Conservation (phyloP, 352 stramenopile genomes). For the Discostella stelligera region DNA sequence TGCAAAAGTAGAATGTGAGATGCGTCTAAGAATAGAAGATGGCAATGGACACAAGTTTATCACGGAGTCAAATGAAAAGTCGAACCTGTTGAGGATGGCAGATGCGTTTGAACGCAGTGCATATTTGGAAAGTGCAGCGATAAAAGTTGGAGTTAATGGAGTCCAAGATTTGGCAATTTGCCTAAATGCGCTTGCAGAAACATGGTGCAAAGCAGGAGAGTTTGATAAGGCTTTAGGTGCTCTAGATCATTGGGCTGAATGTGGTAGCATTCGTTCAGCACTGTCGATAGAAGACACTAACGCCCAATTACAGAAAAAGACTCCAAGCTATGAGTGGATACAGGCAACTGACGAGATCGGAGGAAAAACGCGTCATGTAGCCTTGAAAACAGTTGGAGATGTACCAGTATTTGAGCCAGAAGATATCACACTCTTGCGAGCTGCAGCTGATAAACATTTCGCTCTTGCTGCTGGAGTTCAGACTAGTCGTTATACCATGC, state of each 20-base stretch:
- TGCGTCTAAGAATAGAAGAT: slow-evolving; percentile 11
- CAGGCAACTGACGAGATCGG: slow-evolving; percentile 9
- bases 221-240: slow-evolving; percentile 35
- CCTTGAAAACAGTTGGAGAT: slow-evolving; percentile 38
- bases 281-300: slow-evolving; percentile 41
- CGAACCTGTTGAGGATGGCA: slow-evolving; percentile 16
- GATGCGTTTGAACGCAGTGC: slow-evolving; percentile 41
- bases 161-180: slow-evolving; percentile 44
- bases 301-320: slow-evolving; percentile 8
- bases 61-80: slow-evolving; percentile 3
- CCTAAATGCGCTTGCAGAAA: slow-evolving; percentile 38
- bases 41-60: background rate
- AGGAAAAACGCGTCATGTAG: slow-evolving; percentile 15
- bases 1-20: slow-evolving; percentile 34
- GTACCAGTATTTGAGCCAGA: slow-evolving; percentile 33
- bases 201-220: slow-evolving; percentile 41
- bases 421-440: slow-evolving; percentile 37
- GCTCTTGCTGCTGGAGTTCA: slow-evolving; percentile 35
- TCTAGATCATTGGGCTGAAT: slow-evolving; percentile 47
- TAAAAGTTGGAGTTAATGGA: slow-evolving; percentile 43
- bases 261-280: slow-evolving; percentile 35
- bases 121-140: slow-evolving; percentile 28
- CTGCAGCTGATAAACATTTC: slow-evolving; percentile 45
- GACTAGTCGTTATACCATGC: slow-evolving; percentile 45
- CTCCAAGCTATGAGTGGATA: slow-evolving; percentile 43